Conservation (phyloP, 2,329 filamentous ascomycete species). For the Penicillium brasilianum region DNA sequence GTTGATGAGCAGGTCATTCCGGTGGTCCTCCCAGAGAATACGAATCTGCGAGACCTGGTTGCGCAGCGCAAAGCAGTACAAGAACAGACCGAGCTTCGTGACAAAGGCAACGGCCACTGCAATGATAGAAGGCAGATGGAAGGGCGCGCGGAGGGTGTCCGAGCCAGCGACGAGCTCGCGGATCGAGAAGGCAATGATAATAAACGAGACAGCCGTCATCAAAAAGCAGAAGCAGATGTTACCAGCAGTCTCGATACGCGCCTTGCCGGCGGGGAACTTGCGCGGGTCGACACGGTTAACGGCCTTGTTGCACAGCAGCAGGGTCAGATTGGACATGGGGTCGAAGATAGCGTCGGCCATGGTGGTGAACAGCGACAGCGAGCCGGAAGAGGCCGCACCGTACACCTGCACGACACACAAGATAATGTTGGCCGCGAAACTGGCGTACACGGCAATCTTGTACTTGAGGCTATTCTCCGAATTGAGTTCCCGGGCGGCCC, state of each 20-base stretch:
- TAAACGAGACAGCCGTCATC: constrained; percentile 89
- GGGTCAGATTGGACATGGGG: constrained; percentile 82
- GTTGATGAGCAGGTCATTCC: constrained; percentile 97
- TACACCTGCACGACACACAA: constrained; percentile 85
- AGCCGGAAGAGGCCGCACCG: constrained; percentile 82
- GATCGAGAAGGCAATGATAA: constrained; percentile 87
- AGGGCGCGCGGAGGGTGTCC: constrained; percentile 61
- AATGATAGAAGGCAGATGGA: constrained; percentile 82
- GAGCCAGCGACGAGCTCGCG: constrained; percentile 66
- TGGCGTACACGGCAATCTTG: constrained; percentile 66
- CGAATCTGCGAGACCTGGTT: constrained; percentile 90
- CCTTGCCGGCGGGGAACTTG: constrained; percentile 89
- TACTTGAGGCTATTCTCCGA: constrained; percentile 75
- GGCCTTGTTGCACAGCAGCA: constrained; percentile 85
- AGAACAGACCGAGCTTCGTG: constrained; percentile 81
- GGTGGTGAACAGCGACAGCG: constrained; percentile 95
- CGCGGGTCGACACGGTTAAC: constrained; percentile 84
- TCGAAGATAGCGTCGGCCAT: constrained; percentile 97
- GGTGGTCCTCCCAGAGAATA: constrained; percentile 95
- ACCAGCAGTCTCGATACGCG: constrained; percentile 90
- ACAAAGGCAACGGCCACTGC: constrained; percentile 82
- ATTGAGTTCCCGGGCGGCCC: constrained; percentile 78
- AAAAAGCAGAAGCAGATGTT: constrained; percentile 97
- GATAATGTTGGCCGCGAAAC: constrained; percentile 78
- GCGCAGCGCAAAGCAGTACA: constrained; percentile 90